A percentile compares a stretch with the other conserved stretches of the same genome.
These are phyloP conservation scores for Selaginella moellendorffii DNA, from an alignment of 75 land plant genomes.

Conservation along the genomic window DNA sequence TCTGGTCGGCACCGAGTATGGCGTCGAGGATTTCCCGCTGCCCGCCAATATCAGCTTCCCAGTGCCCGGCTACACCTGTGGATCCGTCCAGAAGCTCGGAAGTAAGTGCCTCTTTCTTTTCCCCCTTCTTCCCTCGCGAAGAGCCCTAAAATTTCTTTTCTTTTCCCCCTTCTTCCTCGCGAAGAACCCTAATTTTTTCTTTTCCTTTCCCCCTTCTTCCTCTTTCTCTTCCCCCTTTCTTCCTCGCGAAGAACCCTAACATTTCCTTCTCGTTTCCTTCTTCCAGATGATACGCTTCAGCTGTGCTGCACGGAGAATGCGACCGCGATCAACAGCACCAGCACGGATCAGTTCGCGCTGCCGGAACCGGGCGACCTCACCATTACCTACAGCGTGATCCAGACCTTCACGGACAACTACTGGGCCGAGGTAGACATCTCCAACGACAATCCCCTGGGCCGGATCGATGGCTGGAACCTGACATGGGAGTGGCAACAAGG, in stretches of 20 bases:
- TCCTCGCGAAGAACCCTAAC: too few relatives aligned
- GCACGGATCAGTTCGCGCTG: constrained; percentile 24
- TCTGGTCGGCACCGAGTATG: constrained; percentile 64
- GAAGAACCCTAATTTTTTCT: too few relatives aligned
- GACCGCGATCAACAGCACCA: constrained; percentile 16
- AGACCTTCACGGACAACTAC: constrained; percentile 42
- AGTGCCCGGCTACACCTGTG: constrained; percentile 50
- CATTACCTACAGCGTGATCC: constrained; percentile 50
- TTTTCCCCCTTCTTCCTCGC: too few relatives aligned
- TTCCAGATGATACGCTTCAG: constrained; percentile 22
- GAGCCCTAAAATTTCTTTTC: too few relatives aligned
- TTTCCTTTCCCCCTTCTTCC: background rate
- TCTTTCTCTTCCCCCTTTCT: too few relatives aligned
- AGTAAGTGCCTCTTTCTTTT: constrained; percentile 16
- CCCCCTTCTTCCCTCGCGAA: background rate
- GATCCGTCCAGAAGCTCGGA: constrained; percentile 10
- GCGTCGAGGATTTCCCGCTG: constrained; percentile 45
- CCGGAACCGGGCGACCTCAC: constrained; percentile 48
- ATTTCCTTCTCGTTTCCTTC: background rate
- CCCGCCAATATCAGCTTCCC: constrained; percentile 44
- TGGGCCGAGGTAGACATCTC: constrained; percentile 63
- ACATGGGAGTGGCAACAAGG: constrained; percentile 85
- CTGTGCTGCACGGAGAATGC: constrained; percentile 53
- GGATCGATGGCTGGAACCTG: constrained; percentile 80
- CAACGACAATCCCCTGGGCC: constrained; percentile 49